These are phyloP conservation scores for Simplicillium aogashimaense DNA, from an alignment of 2,329 filamentous ascomycete species.

Conservation along the genomic window DNA sequence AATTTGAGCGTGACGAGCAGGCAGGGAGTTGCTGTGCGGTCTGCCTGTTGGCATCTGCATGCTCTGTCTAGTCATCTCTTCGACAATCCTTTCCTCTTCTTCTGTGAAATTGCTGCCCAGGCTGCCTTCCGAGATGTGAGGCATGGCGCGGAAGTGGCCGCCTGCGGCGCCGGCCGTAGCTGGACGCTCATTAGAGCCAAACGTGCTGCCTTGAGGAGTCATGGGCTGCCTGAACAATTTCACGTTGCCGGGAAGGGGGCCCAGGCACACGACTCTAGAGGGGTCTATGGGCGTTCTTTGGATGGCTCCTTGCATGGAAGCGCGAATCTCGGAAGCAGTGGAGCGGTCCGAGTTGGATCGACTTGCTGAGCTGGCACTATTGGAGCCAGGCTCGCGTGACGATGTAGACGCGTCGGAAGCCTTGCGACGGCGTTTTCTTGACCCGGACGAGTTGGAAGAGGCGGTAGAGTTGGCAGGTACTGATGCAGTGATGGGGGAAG, in stretches of 20 bases:
- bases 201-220: constrained; percentile 1
- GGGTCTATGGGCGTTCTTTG: constrained; percentile 43
- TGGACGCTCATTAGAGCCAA: constrained; percentile 1
- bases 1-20: constrained; percentile 3
- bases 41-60: constrained; percentile 5
- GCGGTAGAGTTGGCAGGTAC: constrained; percentile 13
- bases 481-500: constrained; percentile 29
- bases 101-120: constrained; percentile 49
- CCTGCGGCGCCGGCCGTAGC: not conserved
- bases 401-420: constrained; percentile 2
- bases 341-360: constrained; percentile 16
- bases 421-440: constrained; percentile 7
- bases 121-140: constrained; percentile 26
- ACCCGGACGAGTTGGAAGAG: constrained; percentile 7
- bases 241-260: constrained; percentile 40
- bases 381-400: constrained; percentile 10
- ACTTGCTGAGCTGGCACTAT: constrained; percentile 12
- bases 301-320: constrained; percentile 12
- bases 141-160: not conserved
- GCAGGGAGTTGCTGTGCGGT: not conserved
- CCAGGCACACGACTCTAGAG: constrained; percentile 42
- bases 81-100: constrained; percentile 33
- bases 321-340: constrained; percentile 11
- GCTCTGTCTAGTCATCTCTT: constrained; percentile 16
- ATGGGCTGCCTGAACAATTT: constrained; percentile 14